A percentile compares a stretch with the other conserved stretches of the same genome.
Evolutionary conservation across 352 stramenopile genomes (phyloP).

Genomic region (Pseudoperonospora humuli): DNA sequence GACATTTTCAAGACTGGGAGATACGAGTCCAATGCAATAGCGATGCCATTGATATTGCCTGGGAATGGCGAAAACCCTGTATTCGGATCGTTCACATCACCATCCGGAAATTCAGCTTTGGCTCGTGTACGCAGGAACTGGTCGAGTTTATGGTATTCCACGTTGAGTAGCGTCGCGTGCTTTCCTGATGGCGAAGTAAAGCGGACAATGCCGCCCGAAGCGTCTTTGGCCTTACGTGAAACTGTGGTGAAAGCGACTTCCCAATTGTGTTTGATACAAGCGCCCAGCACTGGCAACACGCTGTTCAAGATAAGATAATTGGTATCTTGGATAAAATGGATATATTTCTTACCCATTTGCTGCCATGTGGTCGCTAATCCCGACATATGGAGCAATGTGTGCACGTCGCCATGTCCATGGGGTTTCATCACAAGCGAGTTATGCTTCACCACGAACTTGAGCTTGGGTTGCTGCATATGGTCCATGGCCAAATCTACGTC

Average conservation of each 20-base stretch:
- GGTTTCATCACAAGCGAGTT: slow-evolving; percentile 90
- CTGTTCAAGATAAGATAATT: slow-evolving; percentile 95
- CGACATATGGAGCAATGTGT: slow-evolving; percentile 86
- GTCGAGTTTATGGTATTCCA: no score
- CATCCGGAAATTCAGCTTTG: no score
- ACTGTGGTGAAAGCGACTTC: slow-evolving; percentile 92
- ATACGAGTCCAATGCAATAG: no score
- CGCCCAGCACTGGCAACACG: slow-evolving; percentile 83
- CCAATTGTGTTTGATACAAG: slow-evolving; percentile 76
- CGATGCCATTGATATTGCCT: no score
- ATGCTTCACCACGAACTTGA: slow-evolving; percentile 58
- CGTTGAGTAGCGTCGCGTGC: no score
- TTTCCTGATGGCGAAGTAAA: no score
- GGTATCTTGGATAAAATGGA: slow-evolving; percentile 96
- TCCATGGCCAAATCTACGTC: slow-evolving; percentile 20
- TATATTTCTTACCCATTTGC: slow-evolving; percentile 75
- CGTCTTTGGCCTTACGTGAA: slow-evolving; percentile 91
- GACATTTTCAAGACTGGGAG: no score
- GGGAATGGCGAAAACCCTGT: no score
- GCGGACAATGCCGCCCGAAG: no score
- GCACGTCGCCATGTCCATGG: slow-evolving; percentile 97
- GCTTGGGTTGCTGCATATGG: slow-evolving; percentile 44
- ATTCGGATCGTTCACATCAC: no score
- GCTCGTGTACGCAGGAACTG: no score
- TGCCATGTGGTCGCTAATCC: slow-evolving; percentile 68